Evolutionary conservation across 1,139 yeast genomes (phyloP), one percentile per base, ranked within the genome.

Genomic region (Pichia sp.): DNA sequence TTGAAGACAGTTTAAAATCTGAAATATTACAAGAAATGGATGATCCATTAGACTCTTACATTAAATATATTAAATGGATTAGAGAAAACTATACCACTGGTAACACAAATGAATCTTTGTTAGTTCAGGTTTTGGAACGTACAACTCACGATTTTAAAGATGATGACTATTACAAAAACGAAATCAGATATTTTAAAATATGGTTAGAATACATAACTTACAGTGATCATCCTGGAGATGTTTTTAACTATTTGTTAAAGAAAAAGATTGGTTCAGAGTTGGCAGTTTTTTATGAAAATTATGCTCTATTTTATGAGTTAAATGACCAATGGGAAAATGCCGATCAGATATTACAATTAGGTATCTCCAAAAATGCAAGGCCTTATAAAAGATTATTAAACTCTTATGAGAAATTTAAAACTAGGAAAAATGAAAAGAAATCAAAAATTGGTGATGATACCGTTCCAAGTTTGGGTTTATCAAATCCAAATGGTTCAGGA

Each of bases 161-260:
- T 57, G 73, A 74, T 25, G 63, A 68, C 1, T 79, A 77, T 55
- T 90, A 89, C 64, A 82, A 80, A 53, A 85, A 90, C 62, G 97
- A 90, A 61, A 78, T 89, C 0, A 68, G 97, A 44, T 90, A 86
- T 62, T 67, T 92, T 46, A 76, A 74, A 53, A 73, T 89, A 0
- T 92, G 98, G 97, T 67, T 90, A 44, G 81, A 80, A 52, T 87
- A 85, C 61, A 78, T 83, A 23, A 74, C 73, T 24, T 82, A 78
- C 57, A 77, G 85, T 1, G 92, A 85, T 54, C 72, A 82, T 6
- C 92, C 94, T 0, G 67, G 76, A 32, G 95, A 86, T 49, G 73
- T 87, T 5, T 90, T 83, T 62, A 72, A 79, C 2, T 89, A 84
- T 61, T 69, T 92, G 61, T 80, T 83, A 43, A 77, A 85, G 51